A percentile compares a stretch with the other conserved stretches of the same genome.
Conservation (phyloP, 352 stramenopile species). For the Phytopythium kandeliae region DNA sequence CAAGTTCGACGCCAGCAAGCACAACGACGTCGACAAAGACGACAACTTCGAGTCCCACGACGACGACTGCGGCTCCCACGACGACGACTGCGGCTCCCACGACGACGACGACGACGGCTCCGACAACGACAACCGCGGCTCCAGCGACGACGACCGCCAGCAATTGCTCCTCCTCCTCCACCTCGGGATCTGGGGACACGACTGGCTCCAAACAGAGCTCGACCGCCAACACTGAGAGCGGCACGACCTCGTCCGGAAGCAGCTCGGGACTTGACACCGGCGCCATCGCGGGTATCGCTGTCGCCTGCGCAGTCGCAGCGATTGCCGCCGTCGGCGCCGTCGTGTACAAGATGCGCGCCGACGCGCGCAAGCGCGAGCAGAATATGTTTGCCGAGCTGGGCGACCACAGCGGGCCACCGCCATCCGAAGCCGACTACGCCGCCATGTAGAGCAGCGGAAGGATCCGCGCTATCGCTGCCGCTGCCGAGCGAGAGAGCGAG, state of each 20-base stretch:
- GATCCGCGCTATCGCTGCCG: too few relatives aligned
- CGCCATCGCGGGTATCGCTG: constrained; percentile 1
- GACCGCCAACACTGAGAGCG: not conserved
- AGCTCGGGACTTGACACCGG: not conserved
- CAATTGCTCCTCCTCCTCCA: constrained; percentile 2
- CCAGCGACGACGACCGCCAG: not conserved
- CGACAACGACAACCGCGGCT: not conserved
- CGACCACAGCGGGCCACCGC: constrained; percentile 1
- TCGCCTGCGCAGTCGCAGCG: not conserved
- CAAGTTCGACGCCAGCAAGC: not conserved
- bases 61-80: not conserved
- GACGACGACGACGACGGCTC: not conserved
- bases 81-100: not conserved
- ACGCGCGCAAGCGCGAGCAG: constrained; percentile 5
- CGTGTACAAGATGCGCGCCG: constrained; percentile 7
- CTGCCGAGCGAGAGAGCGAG: not conserved
- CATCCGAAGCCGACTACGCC: constrained; percentile 8
- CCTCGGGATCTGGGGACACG: not conserved
- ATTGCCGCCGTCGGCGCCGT: constrained; percentile 1
- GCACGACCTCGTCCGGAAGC: not conserved
- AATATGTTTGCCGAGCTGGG: constrained; percentile 9
- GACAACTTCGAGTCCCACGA: not conserved
- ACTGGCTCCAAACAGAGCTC: not conserved
- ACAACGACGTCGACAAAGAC: not conserved
- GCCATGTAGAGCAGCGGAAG: constrained; percentile 1